A percentile compares a stretch with the other conserved stretches of the same genome.
phyloP scores from a whole-genome alignment of 768 basidiomycete species.

The Kwoniella heveanensis region DNA sequence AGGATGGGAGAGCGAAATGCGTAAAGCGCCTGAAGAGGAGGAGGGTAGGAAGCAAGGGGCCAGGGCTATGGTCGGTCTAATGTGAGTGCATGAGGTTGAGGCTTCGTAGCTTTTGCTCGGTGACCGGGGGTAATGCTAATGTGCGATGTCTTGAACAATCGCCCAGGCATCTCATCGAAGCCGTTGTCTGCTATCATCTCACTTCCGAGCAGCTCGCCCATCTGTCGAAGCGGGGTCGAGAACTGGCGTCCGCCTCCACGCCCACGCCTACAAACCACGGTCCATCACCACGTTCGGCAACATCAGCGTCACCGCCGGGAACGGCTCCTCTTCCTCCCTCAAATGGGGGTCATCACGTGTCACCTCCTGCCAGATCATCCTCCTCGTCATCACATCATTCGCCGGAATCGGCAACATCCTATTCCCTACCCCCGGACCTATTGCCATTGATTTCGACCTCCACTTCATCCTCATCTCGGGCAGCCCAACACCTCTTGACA shows the following conservation, averaged over 20 bases:
- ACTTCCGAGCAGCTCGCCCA: conserved; percentile 31
- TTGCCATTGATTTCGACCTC: conserved; percentile 31
- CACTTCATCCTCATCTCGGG: conserved; percentile 25
- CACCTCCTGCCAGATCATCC: conserved; percentile 17
- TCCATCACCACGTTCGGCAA: conserved; percentile 25
- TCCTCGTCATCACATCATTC: conserved; percentile 21
- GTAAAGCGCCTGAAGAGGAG: conserved; percentile 21
- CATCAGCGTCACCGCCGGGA: conserved; percentile 25
- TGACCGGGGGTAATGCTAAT: no score
- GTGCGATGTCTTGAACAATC: neutral
- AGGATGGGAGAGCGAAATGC: conserved; percentile 38
- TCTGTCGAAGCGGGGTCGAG: conserved; percentile 22
- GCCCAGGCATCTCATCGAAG: conserved; percentile 46
- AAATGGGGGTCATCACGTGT: conserved; percentile 14
- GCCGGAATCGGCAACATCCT: conserved; percentile 10
- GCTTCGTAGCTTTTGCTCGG: no score
- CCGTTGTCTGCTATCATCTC: conserved; percentile 39
- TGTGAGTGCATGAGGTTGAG: no score
- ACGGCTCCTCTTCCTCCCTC: neutral
- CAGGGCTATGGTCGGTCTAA: conserved; percentile 45
- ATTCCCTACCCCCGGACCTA: conserved; percentile 30
- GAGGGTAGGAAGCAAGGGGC: conserved; percentile 34
- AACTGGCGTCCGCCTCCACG: conserved; percentile 12
- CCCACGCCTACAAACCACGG: conserved; percentile 18
- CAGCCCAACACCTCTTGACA: conserved; percentile 27